Conservation (phyloP, 169 alveolate genomes). For the Besnoitia besnoiti region DNA sequence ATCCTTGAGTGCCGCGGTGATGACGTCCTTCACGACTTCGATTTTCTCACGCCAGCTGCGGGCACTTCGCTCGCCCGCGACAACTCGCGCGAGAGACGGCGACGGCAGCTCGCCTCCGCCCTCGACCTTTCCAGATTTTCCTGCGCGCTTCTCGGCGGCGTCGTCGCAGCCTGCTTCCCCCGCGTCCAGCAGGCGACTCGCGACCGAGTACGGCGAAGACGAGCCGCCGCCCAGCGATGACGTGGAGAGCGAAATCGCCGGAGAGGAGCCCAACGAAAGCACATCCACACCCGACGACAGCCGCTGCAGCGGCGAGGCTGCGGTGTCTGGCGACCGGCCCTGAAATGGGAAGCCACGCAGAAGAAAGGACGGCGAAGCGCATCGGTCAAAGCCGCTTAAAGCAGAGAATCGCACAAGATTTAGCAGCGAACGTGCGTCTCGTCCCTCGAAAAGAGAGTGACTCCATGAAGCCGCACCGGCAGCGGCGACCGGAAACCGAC, state of each 20-base stretch:
- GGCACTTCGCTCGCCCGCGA: not conserved
- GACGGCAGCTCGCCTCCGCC: not conserved
- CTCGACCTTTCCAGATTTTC: not conserved
- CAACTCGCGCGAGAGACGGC: not conserved
- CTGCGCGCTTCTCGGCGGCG: not conserved
- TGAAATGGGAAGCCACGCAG: not conserved
- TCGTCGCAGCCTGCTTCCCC: no score
- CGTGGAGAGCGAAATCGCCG: not conserved
- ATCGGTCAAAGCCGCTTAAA: no score
- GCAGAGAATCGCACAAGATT: no score
- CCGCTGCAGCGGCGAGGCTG: constrained; percentile 7
- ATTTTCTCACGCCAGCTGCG: constrained; percentile 10
- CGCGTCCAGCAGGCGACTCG: not conserved
- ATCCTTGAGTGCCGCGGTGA: not conserved
- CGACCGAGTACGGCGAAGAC: not conserved
- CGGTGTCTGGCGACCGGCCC: constrained; percentile 25
- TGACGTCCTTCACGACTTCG: not conserved
- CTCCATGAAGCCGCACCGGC: not conserved
- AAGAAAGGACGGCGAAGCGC: not conserved
- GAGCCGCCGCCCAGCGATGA: not conserved
- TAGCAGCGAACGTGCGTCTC: no score
- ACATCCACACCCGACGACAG: not conserved
- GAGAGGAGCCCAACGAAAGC: not conserved
- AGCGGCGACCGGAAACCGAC: not conserved
- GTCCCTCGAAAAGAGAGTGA: no score